These are phyloP conservation scores for Mortierella claussenii DNA, from an alignment of 192 early-diverging fungal genomes.

Conservation along the genomic window DNA sequence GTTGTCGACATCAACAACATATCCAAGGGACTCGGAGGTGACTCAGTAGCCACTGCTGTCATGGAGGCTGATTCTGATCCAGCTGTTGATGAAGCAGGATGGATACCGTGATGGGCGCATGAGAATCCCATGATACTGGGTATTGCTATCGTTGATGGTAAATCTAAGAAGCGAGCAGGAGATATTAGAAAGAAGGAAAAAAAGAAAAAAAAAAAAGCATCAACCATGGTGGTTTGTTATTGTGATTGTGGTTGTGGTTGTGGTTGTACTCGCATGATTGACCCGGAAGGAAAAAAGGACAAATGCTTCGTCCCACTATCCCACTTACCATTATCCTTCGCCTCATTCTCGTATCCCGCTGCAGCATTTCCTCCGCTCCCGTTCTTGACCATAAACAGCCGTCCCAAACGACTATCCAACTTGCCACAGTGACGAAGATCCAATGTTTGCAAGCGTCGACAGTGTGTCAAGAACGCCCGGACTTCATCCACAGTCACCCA, in stretches of 20 bases:
- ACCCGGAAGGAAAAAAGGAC: not conserved
- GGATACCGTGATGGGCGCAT: not conserved
- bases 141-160: not conserved
- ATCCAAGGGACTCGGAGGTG: not conserved
- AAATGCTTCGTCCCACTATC: not conserved
- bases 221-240: not conserved
- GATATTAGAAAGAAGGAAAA: not conserved
- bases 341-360: no score
- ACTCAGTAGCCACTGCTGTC: not conserved
- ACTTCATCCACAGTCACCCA: conserved; percentile 57
- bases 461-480: conserved; percentile 39
- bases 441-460: conserved; percentile 40
- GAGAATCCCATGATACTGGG: not conserved
- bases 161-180: not conserved
- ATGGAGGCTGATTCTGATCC: not conserved
- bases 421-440: conserved; percentile 54
- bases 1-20: not conserved
- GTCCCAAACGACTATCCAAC: conserved; percentile 33
- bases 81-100: not conserved
- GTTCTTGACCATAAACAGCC: conserved; percentile 11
- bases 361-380: not conserved
- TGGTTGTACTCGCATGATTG: not conserved
- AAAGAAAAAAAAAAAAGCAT: no score
- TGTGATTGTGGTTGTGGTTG: not conserved
- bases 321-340: not conserved